A percentile compares a stretch with the other conserved stretches of the same genome.
Evolutionary conservation across 257 asterid genomes (phyloP).

Genomic region (Anisodus acutangulus): DNA sequence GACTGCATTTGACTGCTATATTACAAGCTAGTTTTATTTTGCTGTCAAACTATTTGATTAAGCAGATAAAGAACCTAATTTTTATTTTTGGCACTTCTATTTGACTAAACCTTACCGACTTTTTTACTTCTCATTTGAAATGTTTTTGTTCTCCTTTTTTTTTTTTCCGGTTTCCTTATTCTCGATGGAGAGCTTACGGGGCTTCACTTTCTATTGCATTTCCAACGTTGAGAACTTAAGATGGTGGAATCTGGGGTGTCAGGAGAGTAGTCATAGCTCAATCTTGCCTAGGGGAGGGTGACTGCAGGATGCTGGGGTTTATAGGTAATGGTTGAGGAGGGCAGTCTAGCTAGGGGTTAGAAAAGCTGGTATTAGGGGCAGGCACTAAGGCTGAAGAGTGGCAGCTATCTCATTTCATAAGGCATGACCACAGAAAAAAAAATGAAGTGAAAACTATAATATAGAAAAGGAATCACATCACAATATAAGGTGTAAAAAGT

Average conservation of each 20-base stretch:
- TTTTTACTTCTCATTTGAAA: background rate
- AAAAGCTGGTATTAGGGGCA: background rate
- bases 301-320: background rate
- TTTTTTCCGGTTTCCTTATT: background rate
- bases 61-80: background rate
- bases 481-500: background rate
- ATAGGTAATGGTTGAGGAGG: background rate
- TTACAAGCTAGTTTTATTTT: background rate
- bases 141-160: background rate
- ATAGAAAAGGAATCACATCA: background rate
- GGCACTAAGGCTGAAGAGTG: background rate
- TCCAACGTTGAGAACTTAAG: background rate
- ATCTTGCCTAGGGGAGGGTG: slow-evolving; percentile 8
- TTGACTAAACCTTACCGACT: background rate
- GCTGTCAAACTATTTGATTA: background rate
- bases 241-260: background rate
- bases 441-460: background rate
- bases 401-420: background rate
- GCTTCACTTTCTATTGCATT: background rate
- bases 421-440: background rate
- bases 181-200: background rate
- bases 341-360: background rate
- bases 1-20: slow-evolving; percentile 22
- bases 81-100: slow-evolving; percentile 1
- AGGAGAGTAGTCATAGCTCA: background rate